Evolutionary conservation across 2,329 filamentous ascomycete genomes (phyloP).

Genomic region (Pseudomassariella vexata): DNA sequence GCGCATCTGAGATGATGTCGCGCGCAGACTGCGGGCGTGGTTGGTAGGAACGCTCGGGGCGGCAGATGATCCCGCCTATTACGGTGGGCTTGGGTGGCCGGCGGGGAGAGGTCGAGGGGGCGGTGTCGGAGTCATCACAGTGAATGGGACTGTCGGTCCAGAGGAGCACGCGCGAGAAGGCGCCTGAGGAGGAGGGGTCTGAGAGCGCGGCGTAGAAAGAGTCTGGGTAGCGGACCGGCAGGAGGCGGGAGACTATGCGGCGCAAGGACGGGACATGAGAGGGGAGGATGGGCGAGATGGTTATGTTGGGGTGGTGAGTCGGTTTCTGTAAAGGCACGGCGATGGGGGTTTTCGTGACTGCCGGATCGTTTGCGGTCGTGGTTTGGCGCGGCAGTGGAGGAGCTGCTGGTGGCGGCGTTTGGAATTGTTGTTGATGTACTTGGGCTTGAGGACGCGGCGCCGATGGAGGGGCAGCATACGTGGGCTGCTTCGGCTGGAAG

Average conservation of each 20-base stretch:
- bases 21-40: constrained; percentile 9
- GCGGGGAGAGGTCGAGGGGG: constrained; percentile 6
- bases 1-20: constrained; percentile 31
- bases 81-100: constrained; percentile 35
- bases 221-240: constrained; percentile 59
- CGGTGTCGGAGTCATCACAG: constrained; percentile 13
- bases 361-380: constrained; percentile 10
- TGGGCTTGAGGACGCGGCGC: constrained; percentile 11
- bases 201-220: constrained; percentile 54
- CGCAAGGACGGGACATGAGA: constrained; percentile 53
- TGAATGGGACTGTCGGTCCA: constrained; percentile 44
- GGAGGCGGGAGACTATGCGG: constrained; percentile 59
- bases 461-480: constrained; percentile 26
- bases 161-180: constrained; percentile 55
- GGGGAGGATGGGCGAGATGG: constrained; percentile 43
- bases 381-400: constrained; percentile 9
- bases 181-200: constrained; percentile 41
- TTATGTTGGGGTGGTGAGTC: constrained; percentile 40
- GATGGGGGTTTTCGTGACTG: constrained; percentile 15
- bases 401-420: constrained; percentile 7
- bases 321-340: constrained; percentile 25
- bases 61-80: constrained; percentile 57
- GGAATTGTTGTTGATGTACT: constrained; percentile 13
- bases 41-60: constrained; percentile 43
- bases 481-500: constrained; percentile 45